Conservation (phyloP, 2,329 filamentous ascomycete genomes). For the Cladorrhinum sp. region DNA sequence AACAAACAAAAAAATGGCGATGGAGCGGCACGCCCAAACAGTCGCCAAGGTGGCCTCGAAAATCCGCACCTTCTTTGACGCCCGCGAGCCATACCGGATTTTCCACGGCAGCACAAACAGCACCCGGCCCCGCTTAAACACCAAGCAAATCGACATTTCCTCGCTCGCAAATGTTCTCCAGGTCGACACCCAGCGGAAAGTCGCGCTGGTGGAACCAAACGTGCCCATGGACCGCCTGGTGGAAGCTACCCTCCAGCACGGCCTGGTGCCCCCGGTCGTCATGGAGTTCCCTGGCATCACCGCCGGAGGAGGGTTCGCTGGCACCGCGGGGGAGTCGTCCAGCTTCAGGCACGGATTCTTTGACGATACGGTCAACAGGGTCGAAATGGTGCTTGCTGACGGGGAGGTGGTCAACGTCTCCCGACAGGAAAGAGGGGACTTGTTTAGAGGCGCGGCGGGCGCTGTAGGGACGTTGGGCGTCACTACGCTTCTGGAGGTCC, state of each 20-base stretch:
- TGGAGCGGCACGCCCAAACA: constrained; percentile 48
- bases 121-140: constrained; percentile 54
- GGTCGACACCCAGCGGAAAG: constrained; percentile 54
- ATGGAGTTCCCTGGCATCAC: constrained; percentile 79
- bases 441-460: constrained; percentile 65
- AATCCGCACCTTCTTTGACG: constrained; percentile 47
- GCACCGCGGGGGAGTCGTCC: constrained; percentile 68
- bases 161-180: constrained; percentile 59
- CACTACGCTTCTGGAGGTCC: constrained; percentile 64
- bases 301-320: constrained; percentile 67
- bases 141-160: constrained; percentile 61
- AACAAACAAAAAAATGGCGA: constrained; percentile 7
- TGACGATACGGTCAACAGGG: constrained; percentile 58
- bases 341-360: constrained; percentile 71
- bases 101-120: constrained; percentile 76
- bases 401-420: constrained; percentile 57
- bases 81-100: constrained; percentile 64
- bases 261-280: constrained; percentile 67
- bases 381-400: constrained; percentile 69
- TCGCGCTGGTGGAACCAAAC: constrained; percentile 70
- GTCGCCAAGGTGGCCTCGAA: constrained; percentile 47
- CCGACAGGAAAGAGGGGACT: constrained; percentile 41
- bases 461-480: constrained; percentile 67
- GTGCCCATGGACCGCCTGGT: constrained; percentile 72
- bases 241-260: constrained; percentile 60